Conservation (phyloP, 129 eudicot genomes). For the Saussurea involucrata region DNA sequence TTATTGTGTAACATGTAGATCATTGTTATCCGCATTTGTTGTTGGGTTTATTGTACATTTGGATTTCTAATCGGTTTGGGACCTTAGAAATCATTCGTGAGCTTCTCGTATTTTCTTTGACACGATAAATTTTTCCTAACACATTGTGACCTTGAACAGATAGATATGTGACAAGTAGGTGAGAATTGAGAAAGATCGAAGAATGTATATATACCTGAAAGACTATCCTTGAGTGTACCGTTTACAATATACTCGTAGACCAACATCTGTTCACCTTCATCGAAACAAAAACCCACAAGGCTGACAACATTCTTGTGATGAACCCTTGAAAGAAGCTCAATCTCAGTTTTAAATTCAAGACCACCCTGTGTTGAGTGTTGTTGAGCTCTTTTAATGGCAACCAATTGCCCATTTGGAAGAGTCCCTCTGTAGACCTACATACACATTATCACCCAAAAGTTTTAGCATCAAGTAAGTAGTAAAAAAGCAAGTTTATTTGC, state of each 20-base stretch:
- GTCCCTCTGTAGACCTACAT: conserved; percentile 81
- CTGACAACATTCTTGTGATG: conserved; percentile 94
- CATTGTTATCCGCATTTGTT: no score
- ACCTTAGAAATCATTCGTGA: no score
- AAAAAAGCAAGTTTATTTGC: background rate
- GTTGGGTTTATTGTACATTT: no score
- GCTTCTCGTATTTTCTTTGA: no score
- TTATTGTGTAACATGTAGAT: no score
- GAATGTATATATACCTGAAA: conserved; percentile 57
- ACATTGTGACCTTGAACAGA: background rate
- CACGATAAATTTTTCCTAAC: no score
- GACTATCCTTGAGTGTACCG: conserved; percentile 80
- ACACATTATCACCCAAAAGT: background rate
- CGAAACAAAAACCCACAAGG: conserved; percentile 84
- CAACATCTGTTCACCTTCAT: conserved; percentile 72
- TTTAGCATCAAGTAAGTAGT: background rate
- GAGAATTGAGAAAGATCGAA: background rate
- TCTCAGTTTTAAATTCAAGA: conserved; percentile 90
- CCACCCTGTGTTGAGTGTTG: conserved; percentile 82
- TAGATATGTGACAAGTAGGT: background rate
- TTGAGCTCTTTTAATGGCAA: conserved; percentile 87
- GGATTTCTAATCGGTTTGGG: no score
- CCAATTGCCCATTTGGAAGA: conserved; percentile 64
- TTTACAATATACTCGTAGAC: conserved; percentile 78
- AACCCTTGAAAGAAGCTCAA: conserved; percentile 97